A percentile compares a stretch with the other conserved stretches of the same genome.
Evolutionary conservation across 768 basidiomycete species (phyloP).

Genomic region (Podaxis sp.): DNA sequence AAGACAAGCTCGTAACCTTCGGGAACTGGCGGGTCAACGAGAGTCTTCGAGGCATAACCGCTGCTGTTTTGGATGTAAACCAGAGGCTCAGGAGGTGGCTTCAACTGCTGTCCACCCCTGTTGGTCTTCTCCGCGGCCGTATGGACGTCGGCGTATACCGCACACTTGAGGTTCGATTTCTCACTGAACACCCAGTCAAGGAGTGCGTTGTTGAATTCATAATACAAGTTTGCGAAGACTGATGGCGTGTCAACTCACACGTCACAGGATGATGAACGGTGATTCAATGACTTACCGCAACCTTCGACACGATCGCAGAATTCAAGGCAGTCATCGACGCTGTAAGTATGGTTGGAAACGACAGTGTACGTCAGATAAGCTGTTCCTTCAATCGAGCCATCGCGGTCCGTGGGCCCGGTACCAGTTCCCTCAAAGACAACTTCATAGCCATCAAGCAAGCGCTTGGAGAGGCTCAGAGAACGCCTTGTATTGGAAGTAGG

Average conservation of each 20-base stretch:
- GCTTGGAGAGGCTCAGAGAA: conserved; percentile 19
- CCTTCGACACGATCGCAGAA: conserved; percentile 36
- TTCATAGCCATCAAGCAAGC: conserved; percentile 30
- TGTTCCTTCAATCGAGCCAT: conserved; percentile 47
- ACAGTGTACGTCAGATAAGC: conserved; percentile 49
- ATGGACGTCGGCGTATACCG: conserved; percentile 43
- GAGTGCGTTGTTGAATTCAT: conserved; percentile 46
- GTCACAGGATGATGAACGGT: background rate
- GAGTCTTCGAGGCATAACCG: conserved; percentile 36
- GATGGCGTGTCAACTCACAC: background rate
- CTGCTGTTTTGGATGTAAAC: conserved; percentile 46
- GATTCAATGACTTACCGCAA: conserved; percentile 38
- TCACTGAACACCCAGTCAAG: conserved; percentile 38
- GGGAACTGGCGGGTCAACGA: conserved; percentile 39
- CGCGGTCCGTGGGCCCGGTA: conserved; percentile 33
- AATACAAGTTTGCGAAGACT: conserved; percentile 52
- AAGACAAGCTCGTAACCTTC: conserved; percentile 46
- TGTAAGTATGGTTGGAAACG: conserved; percentile 45
- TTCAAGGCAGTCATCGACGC: conserved; percentile 40
- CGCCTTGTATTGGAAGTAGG: conserved; percentile 18
- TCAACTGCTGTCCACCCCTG: conserved; percentile 42
- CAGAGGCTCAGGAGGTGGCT: conserved; percentile 32
- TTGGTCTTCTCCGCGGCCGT: conserved; percentile 44
- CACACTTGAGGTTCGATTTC: conserved; percentile 49
- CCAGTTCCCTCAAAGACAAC: conserved; percentile 41